A percentile compares a stretch with the other conserved stretches of the same genome.
Conservation (phyloP, 306 rosid species). For the Cucurbita moschata region DNA sequence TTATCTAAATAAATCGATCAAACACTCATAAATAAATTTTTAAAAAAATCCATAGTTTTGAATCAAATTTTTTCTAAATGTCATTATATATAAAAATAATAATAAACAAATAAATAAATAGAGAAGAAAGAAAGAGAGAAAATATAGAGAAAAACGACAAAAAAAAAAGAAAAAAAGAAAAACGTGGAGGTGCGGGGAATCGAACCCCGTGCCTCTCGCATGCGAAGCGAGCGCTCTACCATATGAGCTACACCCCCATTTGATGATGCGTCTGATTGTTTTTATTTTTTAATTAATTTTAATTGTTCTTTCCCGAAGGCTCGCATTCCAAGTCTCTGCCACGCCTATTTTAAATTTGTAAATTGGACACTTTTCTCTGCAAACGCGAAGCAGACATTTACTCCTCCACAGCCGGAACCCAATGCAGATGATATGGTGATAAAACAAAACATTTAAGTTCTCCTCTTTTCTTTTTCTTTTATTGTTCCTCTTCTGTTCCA, state of each 20-base stretch:
- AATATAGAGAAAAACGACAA: not conserved
- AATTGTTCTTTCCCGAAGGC: slow-evolving; percentile 1
- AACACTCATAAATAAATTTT: too few relatives aligned
- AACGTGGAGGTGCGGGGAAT: slow-evolving; percentile 7
- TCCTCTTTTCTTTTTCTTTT: not conserved
- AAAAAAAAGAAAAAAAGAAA: not conserved
- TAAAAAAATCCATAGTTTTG: too few relatives aligned
- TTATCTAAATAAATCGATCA: too few relatives aligned
- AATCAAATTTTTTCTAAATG: too few relatives aligned
- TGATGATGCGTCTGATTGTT: too few relatives aligned
- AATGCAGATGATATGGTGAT: not conserved
- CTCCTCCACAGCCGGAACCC: slow-evolving; percentile 11
- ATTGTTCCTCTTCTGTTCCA: not conserved
- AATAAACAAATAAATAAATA: too few relatives aligned
- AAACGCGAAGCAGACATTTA: not conserved
- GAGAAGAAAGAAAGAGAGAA: not conserved
- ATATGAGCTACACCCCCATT: slow-evolving; percentile 74
- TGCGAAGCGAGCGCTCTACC: slow-evolving; percentile 54
- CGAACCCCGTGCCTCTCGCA: slow-evolving; percentile 19
- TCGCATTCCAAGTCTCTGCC: slow-evolving; percentile 26
- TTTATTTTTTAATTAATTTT: fast-evolving
- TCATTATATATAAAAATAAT: too few relatives aligned
- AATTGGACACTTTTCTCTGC: slow-evolving; percentile 8
- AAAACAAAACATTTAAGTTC: not conserved
- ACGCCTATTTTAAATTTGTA: slow-evolving; percentile 4